Evolutionary conservation across 306 rosid genomes (phyloP), one percentile per base, ranked within the genome.

Genomic region (Quercus suber): DNA sequence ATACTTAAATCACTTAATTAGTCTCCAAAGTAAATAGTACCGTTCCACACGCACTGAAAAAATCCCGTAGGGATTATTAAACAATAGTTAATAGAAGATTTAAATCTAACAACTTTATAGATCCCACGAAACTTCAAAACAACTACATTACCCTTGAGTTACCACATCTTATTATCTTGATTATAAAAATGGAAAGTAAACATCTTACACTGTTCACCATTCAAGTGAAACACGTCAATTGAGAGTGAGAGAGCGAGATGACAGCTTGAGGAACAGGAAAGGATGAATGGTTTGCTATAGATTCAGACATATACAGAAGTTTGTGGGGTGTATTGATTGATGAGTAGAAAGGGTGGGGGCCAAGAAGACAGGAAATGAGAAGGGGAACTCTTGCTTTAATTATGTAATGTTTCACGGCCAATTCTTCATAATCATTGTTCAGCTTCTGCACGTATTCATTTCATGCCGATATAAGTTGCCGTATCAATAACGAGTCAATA

Each of bases 361-460:
- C 65, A 31, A 19, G 71, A 17, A 4, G 23, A 45, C 4, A 59
- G 49, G 10, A 21, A 4, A 19, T 10, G 35, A 60, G 28, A 81
- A 59, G 64, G 75, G 65, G 57, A 72, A 73, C 20, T 53, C 3
- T 77, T 76, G 1, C 81, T 76, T 76, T 76, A 63, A 76, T 77
- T 51, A 82, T 82, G 56, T 45, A 71, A 21, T 56, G 28, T 35
- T 23, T 80, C 75, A 68, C 71, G 80, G 76, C 57, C 41, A 71
- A 56, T 73, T 56, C 25, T 64, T 57, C 21, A 64, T 73, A 76
- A 76, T 82, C 55, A 72, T 72, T 56, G 73, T 73, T 65, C 52
- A 78, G n/a, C 79, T 30, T 78, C 71, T 75, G 73, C 59, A 20
- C 52, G 17, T 59, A 41, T 41, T 41, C 45, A 8, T 41, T 41